phyloP scores from a whole-genome alignment of 2,329 filamentous ascomycete species.

The Aspergillus fructus region DNA sequence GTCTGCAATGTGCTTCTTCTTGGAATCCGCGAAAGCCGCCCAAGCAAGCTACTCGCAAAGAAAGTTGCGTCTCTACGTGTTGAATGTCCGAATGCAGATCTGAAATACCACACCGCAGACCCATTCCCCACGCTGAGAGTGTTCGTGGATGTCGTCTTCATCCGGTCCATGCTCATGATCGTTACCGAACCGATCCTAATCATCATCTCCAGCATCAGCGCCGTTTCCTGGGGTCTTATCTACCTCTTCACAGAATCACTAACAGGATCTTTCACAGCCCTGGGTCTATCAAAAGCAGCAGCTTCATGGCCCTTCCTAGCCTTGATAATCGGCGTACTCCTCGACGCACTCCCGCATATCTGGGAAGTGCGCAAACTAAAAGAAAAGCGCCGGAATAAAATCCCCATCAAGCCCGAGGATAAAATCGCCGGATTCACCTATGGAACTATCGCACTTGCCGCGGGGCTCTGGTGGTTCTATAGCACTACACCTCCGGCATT shows the following conservation, averaged over 20 bases:
- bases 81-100: neutral
- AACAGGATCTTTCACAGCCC: slow-evolving; percentile 35
- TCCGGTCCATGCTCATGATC: slow-evolving; percentile 1
- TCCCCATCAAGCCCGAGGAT: slow-evolving; percentile 19
- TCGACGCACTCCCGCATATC: neutral
- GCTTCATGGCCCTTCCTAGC: slow-evolving; percentile 36
- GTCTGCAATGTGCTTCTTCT: slow-evolving; percentile 2
- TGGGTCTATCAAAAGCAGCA: slow-evolving; percentile 30
- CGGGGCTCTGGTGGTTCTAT: slow-evolving; percentile 5
- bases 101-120: slow-evolving; percentile 7
- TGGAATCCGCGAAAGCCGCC: slow-evolving; percentile 7
- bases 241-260: slow-evolving; percentile 16
- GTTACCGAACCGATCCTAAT: slow-evolving; percentile 7
- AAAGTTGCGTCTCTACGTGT: slow-evolving; percentile 5
- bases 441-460: slow-evolving; percentile 12
- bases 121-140: slow-evolving; percentile 3
- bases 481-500: slow-evolving; percentile 4
- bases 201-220: slow-evolving; percentile 7
- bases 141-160: slow-evolving; percentile 4
- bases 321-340: neutral
- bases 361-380: neutral
- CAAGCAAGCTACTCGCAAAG: slow-evolving; percentile 4
- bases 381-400: neutral
- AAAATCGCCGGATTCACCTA: slow-evolving; percentile 17
- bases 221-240: slow-evolving; percentile 1